Percentiles rank a stretch among this genome's conserved stretches.
Evolutionary conservation across 2,329 filamentous ascomycete species (phyloP).

Genomic region (Colletotrichum siamense): DNA sequence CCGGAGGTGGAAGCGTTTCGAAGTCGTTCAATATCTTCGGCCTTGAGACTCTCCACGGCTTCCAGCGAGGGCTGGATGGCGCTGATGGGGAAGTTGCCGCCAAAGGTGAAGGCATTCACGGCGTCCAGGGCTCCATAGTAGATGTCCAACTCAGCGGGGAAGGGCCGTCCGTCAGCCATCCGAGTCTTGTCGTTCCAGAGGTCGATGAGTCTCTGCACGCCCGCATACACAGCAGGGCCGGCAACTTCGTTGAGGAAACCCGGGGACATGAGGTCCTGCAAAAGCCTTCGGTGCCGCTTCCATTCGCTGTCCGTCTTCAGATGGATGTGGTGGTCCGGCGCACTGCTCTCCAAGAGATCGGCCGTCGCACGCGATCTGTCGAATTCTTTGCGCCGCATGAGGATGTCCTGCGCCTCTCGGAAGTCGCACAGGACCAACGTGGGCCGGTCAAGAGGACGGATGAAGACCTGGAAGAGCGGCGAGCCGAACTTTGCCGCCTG

Average conservation of each 20-base stretch:
- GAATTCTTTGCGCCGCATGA: conserved; percentile 50
- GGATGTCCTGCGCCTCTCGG: conserved; percentile 42
- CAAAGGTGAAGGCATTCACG: conserved; percentile 35
- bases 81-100: conserved; percentile 12
- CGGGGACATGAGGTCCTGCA: conserved; percentile 43
- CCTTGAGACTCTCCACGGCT: background rate
- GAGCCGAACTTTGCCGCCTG: conserved; percentile 34
- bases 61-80: background rate
- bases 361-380: conserved; percentile 35
- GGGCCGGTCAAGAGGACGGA: conserved; percentile 46
- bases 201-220: conserved; percentile 32
- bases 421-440: conserved; percentile 47
- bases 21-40: background rate
- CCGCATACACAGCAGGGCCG: conserved; percentile 37
- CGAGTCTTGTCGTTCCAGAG: conserved; percentile 38
- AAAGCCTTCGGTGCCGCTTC: conserved; percentile 36
- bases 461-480: conserved; percentile 53
- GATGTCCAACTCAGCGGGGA: conserved; percentile 32
- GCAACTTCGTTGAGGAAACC: conserved; percentile 36
- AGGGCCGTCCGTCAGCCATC: conserved; percentile 35
- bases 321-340: conserved; percentile 37
- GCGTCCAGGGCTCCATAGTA: conserved; percentile 34
- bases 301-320: conserved; percentile 34
- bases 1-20: background rate
- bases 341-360: conserved; percentile 34